Percentiles rank a stretch among this genome's conserved stretches.
Conservation (phyloP, 2,329 filamentous ascomycete genomes). For the Periconia digitata region DNA sequence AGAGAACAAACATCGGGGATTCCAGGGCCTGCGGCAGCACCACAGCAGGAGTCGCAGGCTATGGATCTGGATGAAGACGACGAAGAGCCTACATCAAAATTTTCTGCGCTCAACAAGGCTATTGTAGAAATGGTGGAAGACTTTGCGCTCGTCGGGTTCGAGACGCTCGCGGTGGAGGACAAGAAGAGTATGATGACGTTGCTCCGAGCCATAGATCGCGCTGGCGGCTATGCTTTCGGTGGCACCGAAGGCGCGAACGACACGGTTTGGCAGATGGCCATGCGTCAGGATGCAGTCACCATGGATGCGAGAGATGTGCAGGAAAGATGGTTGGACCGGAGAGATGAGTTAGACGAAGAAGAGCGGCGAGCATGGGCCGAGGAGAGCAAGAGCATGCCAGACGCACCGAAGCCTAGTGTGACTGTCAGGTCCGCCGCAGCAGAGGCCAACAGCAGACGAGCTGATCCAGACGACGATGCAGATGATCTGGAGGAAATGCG, state of each 20-base stretch:
- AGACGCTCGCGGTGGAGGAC: constrained; percentile 93
- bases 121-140: constrained; percentile 85
- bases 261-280: constrained; percentile 94
- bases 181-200: constrained; percentile 96
- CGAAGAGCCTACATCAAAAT: constrained; percentile 60
- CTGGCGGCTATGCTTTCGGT: constrained; percentile 90
- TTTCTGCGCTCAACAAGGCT: constrained; percentile 79
- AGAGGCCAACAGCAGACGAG: constrained; percentile 7
- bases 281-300: constrained; percentile 69
- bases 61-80: constrained; percentile 51
- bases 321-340: constrained; percentile 91
- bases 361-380: constrained; percentile 76
- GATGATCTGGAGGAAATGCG: constrained; percentile 44
- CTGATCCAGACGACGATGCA: constrained; percentile 35
- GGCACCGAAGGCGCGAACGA: constrained; percentile 90
- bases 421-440: constrained; percentile 6
- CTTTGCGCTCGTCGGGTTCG: constrained; percentile 87
- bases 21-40: constrained; percentile 26
- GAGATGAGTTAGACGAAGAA: constrained; percentile 80
- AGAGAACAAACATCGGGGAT: constrained; percentile 61
- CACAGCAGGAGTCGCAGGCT: constrained; percentile 4
- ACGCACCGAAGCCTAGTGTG: constrained; percentile 16
- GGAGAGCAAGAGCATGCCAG: constrained; percentile 59
- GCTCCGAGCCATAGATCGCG: constrained; percentile 84
- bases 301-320: constrained; percentile 89